Evolutionary conservation across 208 protist genomes (phyloP).

Genomic region (Leishmania mexicana): DNA sequence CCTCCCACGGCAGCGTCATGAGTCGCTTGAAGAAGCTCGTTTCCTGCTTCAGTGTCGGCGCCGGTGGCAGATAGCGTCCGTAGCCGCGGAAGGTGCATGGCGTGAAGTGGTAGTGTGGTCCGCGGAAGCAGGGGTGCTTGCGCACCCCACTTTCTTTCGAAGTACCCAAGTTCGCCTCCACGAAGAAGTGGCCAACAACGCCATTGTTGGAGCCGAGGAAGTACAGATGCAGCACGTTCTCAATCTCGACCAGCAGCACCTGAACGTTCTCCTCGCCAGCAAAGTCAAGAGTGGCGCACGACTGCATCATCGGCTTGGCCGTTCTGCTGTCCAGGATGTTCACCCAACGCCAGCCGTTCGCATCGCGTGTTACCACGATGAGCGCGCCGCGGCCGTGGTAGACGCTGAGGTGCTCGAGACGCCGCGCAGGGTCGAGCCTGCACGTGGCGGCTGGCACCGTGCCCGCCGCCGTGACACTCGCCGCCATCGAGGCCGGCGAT

Average conservation of each 20-base stretch:
- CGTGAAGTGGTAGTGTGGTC: conserved; percentile 40
- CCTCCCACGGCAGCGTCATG: conserved; percentile 83
- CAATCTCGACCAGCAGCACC: conserved; percentile 56
- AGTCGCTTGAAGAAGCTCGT: conserved; percentile 84
- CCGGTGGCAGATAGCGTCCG: conserved; percentile 57
- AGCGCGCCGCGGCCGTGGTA: conserved; percentile 53
- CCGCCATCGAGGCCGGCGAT: conserved; percentile 2
- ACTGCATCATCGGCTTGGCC: conserved; percentile 57
- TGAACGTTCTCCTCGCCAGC: conserved; percentile 62
- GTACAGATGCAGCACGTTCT: conserved; percentile 77
- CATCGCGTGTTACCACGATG: conserved; percentile 74
- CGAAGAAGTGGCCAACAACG: conserved; percentile 66
- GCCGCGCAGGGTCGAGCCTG: conserved; percentile 45
- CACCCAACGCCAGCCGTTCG: conserved; percentile 84
- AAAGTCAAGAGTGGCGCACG: conserved; percentile 74
- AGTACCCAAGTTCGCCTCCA: conserved; percentile 52
- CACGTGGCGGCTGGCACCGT: conserved; percentile 27
- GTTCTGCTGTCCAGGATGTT: conserved; percentile 73
- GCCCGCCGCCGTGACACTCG: conserved; percentile 3
- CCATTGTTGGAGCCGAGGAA: conserved; percentile 61
- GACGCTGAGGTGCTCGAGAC: conserved; percentile 62
- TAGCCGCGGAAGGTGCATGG: conserved; percentile 74
- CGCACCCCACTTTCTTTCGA: conserved; percentile 42
- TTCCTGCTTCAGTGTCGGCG: conserved; percentile 77
- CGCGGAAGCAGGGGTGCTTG: conserved; percentile 39